These are phyloP conservation scores for Starmerella bombi DNA, from an alignment of 805 yeast species.

Conservation along the genomic window DNA sequence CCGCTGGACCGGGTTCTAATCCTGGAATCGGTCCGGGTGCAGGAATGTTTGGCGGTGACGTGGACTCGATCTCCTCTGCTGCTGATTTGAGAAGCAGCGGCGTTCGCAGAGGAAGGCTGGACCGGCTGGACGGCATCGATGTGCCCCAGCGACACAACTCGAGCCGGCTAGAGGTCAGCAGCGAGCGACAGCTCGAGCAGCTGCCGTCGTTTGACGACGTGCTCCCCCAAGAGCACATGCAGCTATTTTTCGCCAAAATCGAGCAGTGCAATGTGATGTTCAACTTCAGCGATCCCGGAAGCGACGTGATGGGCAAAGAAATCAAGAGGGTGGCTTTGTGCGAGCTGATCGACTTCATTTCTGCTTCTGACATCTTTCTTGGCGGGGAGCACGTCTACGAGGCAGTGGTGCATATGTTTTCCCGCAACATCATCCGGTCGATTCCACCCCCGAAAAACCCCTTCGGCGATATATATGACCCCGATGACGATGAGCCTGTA, in stretches of 20 bases:
- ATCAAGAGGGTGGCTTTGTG: slow-evolving; percentile 74
- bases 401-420: slow-evolving; percentile 82
- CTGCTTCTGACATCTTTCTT: slow-evolving; percentile 57
- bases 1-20: background rate
- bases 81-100: background rate
- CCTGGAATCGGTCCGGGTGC: background rate
- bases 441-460: slow-evolving; percentile 98
- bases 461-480: slow-evolving; percentile 88
- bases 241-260: slow-evolving; percentile 70
- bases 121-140: slow-evolving; percentile 64
- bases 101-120: slow-evolving; percentile 27
- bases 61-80: background rate
- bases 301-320: slow-evolving; percentile 85
- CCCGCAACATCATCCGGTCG: slow-evolving; percentile 78
- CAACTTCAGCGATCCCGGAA: slow-evolving; percentile 87
- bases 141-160: slow-evolving; percentile 87
- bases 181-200: slow-evolving; percentile 50
- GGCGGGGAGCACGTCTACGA: slow-evolving; percentile 84
- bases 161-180: slow-evolving; percentile 74
- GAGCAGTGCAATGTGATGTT: slow-evolving; percentile 92
- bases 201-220: slow-evolving; percentile 85
- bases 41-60: background rate
- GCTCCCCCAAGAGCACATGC: slow-evolving; percentile 63
- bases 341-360: slow-evolving; percentile 78
- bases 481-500: slow-evolving; percentile 98